phyloP scores from a whole-genome alignment of 176 grass and related monocot genomes.

The Typha latifolia region DNA sequence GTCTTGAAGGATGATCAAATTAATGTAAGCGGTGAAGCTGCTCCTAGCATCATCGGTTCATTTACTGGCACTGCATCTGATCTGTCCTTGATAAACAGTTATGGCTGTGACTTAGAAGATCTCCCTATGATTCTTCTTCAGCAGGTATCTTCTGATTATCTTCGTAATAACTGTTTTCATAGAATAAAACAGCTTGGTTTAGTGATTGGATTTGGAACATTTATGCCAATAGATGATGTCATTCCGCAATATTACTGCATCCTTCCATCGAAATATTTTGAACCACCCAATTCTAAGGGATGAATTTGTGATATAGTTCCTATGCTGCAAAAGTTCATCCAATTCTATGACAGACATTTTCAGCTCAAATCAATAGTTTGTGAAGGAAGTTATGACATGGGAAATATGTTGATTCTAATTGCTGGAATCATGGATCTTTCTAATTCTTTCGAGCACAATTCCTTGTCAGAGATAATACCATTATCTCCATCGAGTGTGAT shows the following conservation, averaged over 20 bases:
- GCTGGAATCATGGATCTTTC: too few species aligned
- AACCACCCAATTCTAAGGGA: too few species aligned
- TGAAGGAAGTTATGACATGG: too few species aligned
- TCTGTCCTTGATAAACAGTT: slow-evolving; percentile 43
- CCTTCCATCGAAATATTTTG: too few species aligned
- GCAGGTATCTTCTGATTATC: slow-evolving; percentile 42
- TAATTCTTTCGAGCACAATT: too few species aligned
- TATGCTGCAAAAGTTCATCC: too few species aligned
- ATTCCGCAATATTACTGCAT: not conserved
- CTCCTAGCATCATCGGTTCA: slow-evolving; percentile 54
- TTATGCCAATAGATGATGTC: not conserved
- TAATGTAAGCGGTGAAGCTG: slow-evolving; percentile 70
- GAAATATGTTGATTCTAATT: too few species aligned
- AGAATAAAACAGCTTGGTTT: not conserved
- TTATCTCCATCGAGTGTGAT: too few species aligned
- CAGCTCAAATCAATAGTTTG: too few species aligned
- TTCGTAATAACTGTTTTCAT: not conserved
- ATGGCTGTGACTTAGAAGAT: slow-evolving; percentile 88
- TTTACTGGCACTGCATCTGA: slow-evolving; percentile 38
- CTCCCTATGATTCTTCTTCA: slow-evolving; percentile 88
- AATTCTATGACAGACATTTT: too few species aligned
- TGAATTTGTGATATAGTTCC: too few species aligned
- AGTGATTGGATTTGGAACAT: not conserved
- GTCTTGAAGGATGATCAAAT: slow-evolving; percentile 79
- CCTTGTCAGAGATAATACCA: too few species aligned